Evolutionary conservation across 2,329 filamentous ascomycete genomes (phyloP), one percentile per base, ranked within the genome.

Genomic region (Sporothrix phasma): DNA sequence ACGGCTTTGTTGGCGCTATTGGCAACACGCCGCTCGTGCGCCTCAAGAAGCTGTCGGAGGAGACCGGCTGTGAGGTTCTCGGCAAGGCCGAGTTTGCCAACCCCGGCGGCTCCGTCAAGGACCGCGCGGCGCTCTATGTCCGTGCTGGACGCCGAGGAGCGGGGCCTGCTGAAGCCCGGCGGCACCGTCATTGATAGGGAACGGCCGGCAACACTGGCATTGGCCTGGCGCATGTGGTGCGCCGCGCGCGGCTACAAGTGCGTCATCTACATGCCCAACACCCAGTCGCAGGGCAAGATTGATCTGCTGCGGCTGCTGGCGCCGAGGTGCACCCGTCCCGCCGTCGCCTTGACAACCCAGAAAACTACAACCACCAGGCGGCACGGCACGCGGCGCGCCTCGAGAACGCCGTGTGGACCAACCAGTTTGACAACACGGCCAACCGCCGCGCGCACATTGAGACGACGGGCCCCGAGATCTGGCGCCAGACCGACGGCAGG

Each of bases 251-350:
- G 93, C 46, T 97, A 99, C 82, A 88, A 88, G 74, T 86, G 96
- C 60, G 92, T 97, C 73, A 99, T 99, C 74, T 99, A 97, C 85
- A 97, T 99, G 94, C 94, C 94, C 71, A 89, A 99, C 81, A 97
- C 93, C 58, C 94, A 97, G 79, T 96, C 92, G 22, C 93, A 96
- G 78, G 94, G 92, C 74, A 99, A 99, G 81, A 90, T 99, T 73
- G 94, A 97, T 75, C 83, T 99, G 62, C 80, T 99, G 68, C 84
- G 93, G 8, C 81, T 97, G 41, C 84, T 99, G 10, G 94, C 68
- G 94, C 94, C 29, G 92, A 97, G 76, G 94, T 99, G 39, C 89
- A 96, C 77, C 92, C 94, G 19, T 0, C 94, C 94, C 17, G 94
- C 93, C 7, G 94, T 97, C 17, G 88, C 94, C 3, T 97, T 96